A percentile compares a stretch with the other conserved stretches of the same genome.
Evolutionary conservation across 2,329 filamentous ascomycete genomes (phyloP).

Genomic region (Fonsecaea multimorphosa): DNA sequence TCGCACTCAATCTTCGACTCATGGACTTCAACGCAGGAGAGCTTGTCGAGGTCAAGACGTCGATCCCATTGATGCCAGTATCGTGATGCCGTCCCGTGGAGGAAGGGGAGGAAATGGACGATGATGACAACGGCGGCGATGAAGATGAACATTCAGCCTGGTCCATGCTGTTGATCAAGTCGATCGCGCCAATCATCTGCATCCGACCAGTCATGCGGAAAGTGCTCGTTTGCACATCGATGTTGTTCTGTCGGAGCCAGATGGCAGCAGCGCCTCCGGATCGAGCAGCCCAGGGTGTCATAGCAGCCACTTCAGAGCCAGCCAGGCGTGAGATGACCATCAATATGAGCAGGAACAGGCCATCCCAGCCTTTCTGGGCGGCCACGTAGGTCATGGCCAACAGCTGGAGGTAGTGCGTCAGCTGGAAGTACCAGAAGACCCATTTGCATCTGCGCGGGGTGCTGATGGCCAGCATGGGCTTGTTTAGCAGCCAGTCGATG

Average conservation of each 20-base stretch:
- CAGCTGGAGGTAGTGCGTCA: conserved; percentile 1
- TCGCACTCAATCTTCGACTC: background rate
- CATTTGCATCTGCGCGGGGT: background rate
- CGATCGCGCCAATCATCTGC: conserved; percentile 6
- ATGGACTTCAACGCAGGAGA: background rate
- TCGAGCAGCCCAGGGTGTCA: background rate
- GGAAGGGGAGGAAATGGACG: background rate
- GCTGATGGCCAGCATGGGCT: background rate
- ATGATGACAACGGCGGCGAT: background rate
- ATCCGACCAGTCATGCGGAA: conserved; percentile 8
- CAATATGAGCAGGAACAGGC: background rate
- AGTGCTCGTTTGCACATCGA: background rate
- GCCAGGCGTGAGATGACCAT: background rate
- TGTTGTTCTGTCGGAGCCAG: conserved; percentile 6
- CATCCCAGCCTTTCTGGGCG: background rate
- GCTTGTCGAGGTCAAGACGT: background rate
- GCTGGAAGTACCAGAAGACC: conserved; percentile 1
- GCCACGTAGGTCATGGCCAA: conserved; percentile 2
- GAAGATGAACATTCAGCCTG: background rate
- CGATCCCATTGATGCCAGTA: background rate
- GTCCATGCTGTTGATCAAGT: conserved; percentile 3
- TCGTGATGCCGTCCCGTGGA: background rate
- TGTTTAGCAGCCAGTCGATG: conserved; percentile 4
- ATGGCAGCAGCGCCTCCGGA: background rate
- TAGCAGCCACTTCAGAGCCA: background rate